Percentiles rank a stretch among this genome's conserved stretches.
Evolutionary conservation across 768 basidiomycete species (phyloP).

Genomic region (Phylloporus arenicola): DNA sequence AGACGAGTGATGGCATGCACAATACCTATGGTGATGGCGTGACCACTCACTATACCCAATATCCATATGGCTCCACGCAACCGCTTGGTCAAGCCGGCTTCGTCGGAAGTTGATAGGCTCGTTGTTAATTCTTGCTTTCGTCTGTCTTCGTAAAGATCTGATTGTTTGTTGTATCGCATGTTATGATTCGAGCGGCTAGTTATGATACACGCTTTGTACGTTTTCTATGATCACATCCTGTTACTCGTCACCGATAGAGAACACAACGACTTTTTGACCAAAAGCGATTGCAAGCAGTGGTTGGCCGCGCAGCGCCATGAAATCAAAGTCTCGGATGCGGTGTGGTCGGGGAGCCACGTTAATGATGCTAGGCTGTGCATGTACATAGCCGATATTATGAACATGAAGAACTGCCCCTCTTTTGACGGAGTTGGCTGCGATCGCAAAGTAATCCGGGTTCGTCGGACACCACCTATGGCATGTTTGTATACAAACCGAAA

Average conservation of each 20-base stretch:
- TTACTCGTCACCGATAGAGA: slow-evolving; percentile 60
- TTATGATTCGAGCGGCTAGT: slow-evolving; percentile 9
- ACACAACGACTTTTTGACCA: slow-evolving; percentile 52
- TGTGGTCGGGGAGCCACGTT: slow-evolving; percentile 57
- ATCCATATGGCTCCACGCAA: slow-evolving; percentile 28
- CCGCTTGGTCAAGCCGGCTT: slow-evolving; percentile 21
- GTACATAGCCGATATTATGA: slow-evolving; percentile 59
- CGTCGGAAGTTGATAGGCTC: slow-evolving; percentile 14
- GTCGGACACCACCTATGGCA: slow-evolving; percentile 67
- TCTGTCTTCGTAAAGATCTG: slow-evolving; percentile 4
- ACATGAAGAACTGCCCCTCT: slow-evolving; percentile 67
- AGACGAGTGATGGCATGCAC: slow-evolving; percentile 23
- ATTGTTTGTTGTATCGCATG: slow-evolving; percentile 4
- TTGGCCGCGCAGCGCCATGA: slow-evolving; percentile 54
- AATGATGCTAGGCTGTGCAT: slow-evolving; percentile 59
- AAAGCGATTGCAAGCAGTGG: slow-evolving; percentile 66
- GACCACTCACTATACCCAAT: slow-evolving; percentile 29
- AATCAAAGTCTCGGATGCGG: slow-evolving; percentile 71
- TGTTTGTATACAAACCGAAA: not conserved
- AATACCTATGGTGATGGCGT: slow-evolving; percentile 33
- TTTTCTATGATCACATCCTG: slow-evolving; percentile 9
- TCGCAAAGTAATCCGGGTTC: slow-evolving; percentile 71
- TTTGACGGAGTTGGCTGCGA: slow-evolving; percentile 53
- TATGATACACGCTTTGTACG: slow-evolving; percentile 20
- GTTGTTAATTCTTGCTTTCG: not conserved